Percentiles rank a stretch among this genome's conserved stretches.
These are phyloP conservation scores for Brassica hybrid DNA, from an alignment of 441 rosid genomes.

Conservation along the genomic window DNA sequence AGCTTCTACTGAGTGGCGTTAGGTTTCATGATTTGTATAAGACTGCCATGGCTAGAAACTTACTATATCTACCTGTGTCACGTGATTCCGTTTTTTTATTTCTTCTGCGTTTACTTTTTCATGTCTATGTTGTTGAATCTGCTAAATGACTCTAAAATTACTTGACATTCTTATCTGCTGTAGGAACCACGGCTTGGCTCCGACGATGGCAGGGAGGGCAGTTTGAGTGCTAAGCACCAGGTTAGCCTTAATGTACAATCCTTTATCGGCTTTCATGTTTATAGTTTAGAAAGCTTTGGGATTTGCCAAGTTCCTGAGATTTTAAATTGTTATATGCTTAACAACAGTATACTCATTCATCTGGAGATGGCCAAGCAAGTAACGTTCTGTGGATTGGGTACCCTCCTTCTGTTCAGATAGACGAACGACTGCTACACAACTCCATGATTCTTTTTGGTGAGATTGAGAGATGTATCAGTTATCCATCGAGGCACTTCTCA, in stretches of 20 bases:
- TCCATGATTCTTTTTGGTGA: slow-evolving; percentile 97
- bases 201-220: slow-evolving; percentile 59
- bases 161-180: slow-evolving; percentile 32
- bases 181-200: slow-evolving; percentile 71
- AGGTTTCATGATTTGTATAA: background rate
- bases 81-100: background rate
- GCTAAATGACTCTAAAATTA: background rate
- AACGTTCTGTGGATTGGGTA: slow-evolving; percentile 89
- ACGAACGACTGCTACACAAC: slow-evolving; percentile 94
- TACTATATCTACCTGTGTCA: background rate
- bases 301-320: slow-evolving; percentile 23
- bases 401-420: slow-evolving; percentile 89
- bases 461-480: slow-evolving; percentile 92
- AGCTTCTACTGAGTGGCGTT: background rate
- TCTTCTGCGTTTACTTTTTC: slow-evolving; percentile 12
- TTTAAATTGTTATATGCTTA: slow-evolving; percentile 21
- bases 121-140: slow-evolving; percentile 1
- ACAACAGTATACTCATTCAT: slow-evolving; percentile 60
- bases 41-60: background rate
- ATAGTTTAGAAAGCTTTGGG: slow-evolving; percentile 8
- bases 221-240: slow-evolving; percentile 57
- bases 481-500: slow-evolving; percentile 81
- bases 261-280: slow-evolving; percentile 8
- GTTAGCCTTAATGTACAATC: slow-evolving; percentile 49
- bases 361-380: slow-evolving; percentile 73